Conservation (phyloP, 768 basidiomycete genomes). For the Tephrocybe sp. region DNA sequence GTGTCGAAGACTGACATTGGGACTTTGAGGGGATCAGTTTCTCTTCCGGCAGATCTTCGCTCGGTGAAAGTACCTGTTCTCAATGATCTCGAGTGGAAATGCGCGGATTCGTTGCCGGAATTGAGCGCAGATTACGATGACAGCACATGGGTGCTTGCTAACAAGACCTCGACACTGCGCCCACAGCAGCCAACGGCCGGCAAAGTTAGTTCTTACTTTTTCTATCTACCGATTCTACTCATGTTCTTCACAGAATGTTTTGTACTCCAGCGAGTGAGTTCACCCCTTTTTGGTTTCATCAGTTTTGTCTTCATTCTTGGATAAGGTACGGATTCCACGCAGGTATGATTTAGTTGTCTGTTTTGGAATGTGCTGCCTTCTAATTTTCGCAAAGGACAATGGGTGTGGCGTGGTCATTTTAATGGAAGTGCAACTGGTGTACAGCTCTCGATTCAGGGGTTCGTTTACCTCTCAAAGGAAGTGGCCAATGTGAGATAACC, state of each 20-base stretch:
- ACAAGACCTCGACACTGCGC: constrained; percentile 58
- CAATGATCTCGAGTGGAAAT: constrained; percentile 49
- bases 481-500: not conserved
- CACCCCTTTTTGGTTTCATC: not conserved
- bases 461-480: not conserved
- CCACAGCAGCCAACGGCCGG: constrained; percentile 57
- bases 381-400: constrained; percentile 24
- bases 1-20: constrained; percentile 27
- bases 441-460: constrained; percentile 40
- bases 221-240: not conserved
- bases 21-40: constrained; percentile 33
- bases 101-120: constrained; percentile 64
- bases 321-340: constrained; percentile 31
- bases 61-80: constrained; percentile 39
- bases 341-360: constrained; percentile 8
- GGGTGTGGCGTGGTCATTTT: constrained; percentile 49
- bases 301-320: not conserved
- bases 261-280: constrained; percentile 32
- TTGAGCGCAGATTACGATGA: constrained; percentile 52
- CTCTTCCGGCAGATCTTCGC: constrained; percentile 31
- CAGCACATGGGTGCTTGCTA: constrained; percentile 53
- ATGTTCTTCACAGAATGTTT: constrained; percentile 21
- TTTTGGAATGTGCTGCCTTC: not conserved
- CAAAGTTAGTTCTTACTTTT: constrained; percentile 40
- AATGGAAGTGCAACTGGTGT: constrained; percentile 40